Conservation (phyloP, 2,329 filamentous ascomycete species). For the Sclerotinia glacialis region DNA sequence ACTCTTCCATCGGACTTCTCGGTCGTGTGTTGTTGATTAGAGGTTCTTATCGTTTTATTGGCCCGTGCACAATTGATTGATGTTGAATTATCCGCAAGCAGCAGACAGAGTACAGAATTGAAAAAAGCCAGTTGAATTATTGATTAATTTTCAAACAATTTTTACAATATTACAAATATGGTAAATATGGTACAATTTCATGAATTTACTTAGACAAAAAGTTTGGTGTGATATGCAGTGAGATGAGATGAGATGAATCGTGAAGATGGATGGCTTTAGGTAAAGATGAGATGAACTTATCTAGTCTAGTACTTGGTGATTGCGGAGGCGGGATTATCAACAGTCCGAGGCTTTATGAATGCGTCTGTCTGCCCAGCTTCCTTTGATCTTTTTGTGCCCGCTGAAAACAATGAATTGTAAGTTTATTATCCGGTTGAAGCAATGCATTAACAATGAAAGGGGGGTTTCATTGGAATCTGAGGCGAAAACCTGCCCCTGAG, state of each 20-base stretch:
- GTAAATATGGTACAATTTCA: too few relatives aligned
- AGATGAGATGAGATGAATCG: background rate
- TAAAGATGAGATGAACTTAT: slow-evolving; percentile 5
- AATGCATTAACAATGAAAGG: background rate
- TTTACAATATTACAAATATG: background rate
- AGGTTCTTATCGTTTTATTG: slow-evolving; percentile 3
- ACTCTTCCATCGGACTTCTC: slow-evolving; percentile 19
- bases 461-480: background rate
- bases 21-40: slow-evolving; percentile 19
- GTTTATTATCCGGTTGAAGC: background rate
- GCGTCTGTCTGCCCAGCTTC: background rate
- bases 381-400: background rate
- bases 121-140: background rate
- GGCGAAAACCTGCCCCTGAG: background rate
- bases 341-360: background rate
- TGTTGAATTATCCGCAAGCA: background rate
- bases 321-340: background rate
- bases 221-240: background rate
- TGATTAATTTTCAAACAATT: background rate
- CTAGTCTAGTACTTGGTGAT: background rate
- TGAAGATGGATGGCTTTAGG: background rate
- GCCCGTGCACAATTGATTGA: background rate
- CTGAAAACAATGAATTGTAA: background rate
- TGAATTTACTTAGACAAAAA: background rate
- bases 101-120: background rate